Conservation (phyloP, 768 basidiomycete species). For the Albatrellus ellisii region DNA sequence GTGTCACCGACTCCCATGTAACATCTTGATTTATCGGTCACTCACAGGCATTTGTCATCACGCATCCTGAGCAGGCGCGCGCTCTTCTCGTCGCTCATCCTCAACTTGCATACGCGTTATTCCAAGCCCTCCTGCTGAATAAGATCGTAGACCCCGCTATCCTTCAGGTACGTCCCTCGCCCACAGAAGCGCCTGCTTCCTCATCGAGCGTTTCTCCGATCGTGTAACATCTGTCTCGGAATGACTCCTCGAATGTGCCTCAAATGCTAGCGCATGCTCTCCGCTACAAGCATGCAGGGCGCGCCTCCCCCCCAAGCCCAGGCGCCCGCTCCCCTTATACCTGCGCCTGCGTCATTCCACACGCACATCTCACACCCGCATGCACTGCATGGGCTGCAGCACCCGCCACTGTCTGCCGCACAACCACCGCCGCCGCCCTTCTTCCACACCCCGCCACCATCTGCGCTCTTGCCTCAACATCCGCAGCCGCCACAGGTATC, state of each 20-base stretch:
- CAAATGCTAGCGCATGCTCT: slow-evolving; percentile 38
- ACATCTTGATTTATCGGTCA: neutral
- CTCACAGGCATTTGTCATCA: slow-evolving; percentile 77
- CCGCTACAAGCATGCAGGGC: slow-evolving; percentile 20
- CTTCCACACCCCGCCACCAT: slow-evolving; percentile 22
- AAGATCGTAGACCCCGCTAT: slow-evolving; percentile 86
- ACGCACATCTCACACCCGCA: slow-evolving; percentile 3
- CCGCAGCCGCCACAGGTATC: slow-evolving; percentile 19
- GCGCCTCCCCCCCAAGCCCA: slow-evolving; percentile 10
- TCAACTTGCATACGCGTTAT: slow-evolving; percentile 90
- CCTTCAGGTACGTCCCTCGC: slow-evolving; percentile 41
- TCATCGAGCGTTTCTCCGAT: too few relatives aligned
- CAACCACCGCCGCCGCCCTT: slow-evolving; percentile 14
- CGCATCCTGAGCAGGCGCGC: slow-evolving; percentile 82
- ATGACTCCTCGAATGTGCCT: too few relatives aligned
- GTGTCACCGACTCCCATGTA: neutral
- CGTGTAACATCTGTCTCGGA: neutral
- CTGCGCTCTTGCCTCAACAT: slow-evolving; percentile 20
- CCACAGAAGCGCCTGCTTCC: too few relatives aligned
- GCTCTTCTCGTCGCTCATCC: slow-evolving; percentile 71
- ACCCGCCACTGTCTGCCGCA: slow-evolving; percentile 16
- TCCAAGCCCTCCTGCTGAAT: slow-evolving; percentile 87
- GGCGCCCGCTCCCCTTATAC: slow-evolving; percentile 1
- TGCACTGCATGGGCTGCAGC: slow-evolving; percentile 9
- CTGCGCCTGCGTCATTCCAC: slow-evolving; percentile 7